Evolutionary conservation across 1,284 basidiomycete species (phyloP).

Genomic region (Xerocomus minutiporus): DNA sequence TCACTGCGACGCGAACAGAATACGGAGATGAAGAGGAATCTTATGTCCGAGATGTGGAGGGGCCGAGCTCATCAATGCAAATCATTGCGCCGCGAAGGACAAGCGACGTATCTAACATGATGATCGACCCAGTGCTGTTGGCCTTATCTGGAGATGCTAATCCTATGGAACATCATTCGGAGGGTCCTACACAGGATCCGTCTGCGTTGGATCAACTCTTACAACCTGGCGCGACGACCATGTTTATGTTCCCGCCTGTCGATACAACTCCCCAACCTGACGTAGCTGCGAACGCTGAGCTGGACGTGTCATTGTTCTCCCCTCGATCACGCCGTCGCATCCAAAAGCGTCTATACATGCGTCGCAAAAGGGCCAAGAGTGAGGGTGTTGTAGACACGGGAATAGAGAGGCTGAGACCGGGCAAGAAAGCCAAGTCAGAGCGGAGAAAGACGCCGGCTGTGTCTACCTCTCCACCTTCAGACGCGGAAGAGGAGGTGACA

Average conservation of each 20-base stretch:
- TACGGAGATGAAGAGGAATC: conserved; percentile 3
- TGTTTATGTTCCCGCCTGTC: not conserved
- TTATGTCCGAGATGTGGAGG: not conserved
- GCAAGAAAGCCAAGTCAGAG: conserved; percentile 27
- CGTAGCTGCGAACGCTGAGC: conserved; percentile 5
- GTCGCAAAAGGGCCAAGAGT: conserved; percentile 54
- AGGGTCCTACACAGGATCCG: not conserved
- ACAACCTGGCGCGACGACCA: not conserved
- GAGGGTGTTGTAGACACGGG: conserved; percentile 3
- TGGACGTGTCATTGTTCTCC: conserved; percentile 34
- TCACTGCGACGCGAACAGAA: not conserved
- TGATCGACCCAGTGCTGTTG: conserved; percentile 24
- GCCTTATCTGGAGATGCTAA: conserved; percentile 15
- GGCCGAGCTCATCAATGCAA: conserved; percentile 1
- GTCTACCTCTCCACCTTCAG: conserved; percentile 12
- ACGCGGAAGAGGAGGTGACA: conserved; percentile 10
- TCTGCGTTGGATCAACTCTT: not conserved
- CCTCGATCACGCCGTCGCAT: conserved; percentile 53
- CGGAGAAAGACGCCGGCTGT: not conserved
- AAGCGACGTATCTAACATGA: not conserved
- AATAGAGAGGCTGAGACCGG: conserved; percentile 24
- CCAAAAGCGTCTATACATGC: conserved; percentile 66
- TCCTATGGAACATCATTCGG: not conserved
- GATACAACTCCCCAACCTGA: conserved; percentile 5
- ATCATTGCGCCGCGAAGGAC: not conserved